Percentiles rank a stretch among this genome's conserved stretches.
Evolutionary conservation across 371 early-diverging fungal genomes (phyloP).

Genomic region (Mucor irregularis): DNA sequence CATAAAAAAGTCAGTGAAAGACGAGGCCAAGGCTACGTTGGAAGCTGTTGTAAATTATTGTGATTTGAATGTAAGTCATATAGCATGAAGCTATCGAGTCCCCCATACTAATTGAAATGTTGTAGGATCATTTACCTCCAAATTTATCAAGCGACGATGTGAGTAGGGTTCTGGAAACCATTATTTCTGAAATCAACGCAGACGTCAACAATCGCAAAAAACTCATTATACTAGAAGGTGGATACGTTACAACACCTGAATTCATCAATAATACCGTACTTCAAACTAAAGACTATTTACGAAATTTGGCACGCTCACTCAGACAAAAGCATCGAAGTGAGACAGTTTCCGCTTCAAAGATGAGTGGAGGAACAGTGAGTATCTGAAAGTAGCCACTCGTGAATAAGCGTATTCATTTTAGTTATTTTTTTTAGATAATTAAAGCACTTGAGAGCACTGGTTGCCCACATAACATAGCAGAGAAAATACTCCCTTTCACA

Average conservation of each 20-base stretch:
- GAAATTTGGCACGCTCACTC: conserved; percentile 3
- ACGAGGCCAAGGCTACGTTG: neutral
- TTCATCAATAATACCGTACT: conserved; percentile 20
- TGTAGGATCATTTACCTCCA: conserved; percentile 15
- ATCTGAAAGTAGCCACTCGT: neutral
- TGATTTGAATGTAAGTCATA: conserved; percentile 20
- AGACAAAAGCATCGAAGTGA: conserved; percentile 11
- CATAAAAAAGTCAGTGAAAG: conserved; percentile 15
- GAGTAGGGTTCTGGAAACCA: conserved; percentile 14
- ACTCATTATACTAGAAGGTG: conserved; percentile 13
- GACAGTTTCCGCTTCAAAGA: neutral
- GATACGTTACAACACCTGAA: conserved; percentile 16
- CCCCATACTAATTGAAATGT: too few species aligned
- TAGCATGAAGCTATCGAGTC: too few species aligned
- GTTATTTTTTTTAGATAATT: conserved; percentile 15
- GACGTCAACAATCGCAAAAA: conserved; percentile 1
- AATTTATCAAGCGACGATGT: conserved; percentile 20
- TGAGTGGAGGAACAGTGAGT: neutral
- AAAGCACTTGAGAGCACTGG: conserved; percentile 17
- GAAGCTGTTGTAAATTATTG: conserved; percentile 8
- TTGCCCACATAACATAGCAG: conserved; percentile 11
- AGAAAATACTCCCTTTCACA: conserved; percentile 10
- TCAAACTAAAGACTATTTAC: conserved; percentile 5
- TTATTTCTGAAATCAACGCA: conserved; percentile 7
- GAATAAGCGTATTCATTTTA: neutral